Conservation (phyloP, 2,329 filamentous ascomycete genomes). For the Onygenales sp. region DNA sequence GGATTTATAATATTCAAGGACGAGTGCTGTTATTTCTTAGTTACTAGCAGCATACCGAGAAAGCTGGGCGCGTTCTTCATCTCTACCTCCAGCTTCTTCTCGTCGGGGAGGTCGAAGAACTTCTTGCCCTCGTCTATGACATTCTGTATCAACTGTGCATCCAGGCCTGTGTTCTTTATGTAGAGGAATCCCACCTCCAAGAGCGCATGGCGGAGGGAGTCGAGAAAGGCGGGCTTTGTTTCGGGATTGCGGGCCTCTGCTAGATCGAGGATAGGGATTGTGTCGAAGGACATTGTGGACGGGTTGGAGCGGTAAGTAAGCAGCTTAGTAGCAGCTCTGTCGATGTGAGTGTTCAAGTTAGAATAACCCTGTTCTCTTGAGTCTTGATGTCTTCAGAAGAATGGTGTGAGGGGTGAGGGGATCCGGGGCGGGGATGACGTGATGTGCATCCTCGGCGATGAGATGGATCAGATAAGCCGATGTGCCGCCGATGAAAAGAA, state of each 20-base stretch:
- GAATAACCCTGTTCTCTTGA: no score
- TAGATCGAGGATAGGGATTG: slow-evolving; percentile 70
- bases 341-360: neutral
- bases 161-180: slow-evolving; percentile 67
- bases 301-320: neutral
- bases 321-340: neutral
- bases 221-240: slow-evolving; percentile 64
- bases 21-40: neutral
- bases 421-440: no score
- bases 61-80: slow-evolving; percentile 68
- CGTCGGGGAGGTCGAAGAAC: slow-evolving; percentile 67
- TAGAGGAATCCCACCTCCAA: slow-evolving; percentile 86
- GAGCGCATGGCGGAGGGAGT: slow-evolving; percentile 61
- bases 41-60: slow-evolving; percentile 51
- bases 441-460: no score
- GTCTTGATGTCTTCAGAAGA: no score
- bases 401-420: no score
- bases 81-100: slow-evolving; percentile 66
- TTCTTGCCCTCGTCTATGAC: slow-evolving; percentile 59
- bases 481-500: no score
- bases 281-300: slow-evolving; percentile 55
- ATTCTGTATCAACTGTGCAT: slow-evolving; percentile 52
- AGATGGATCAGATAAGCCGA: no score
- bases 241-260: slow-evolving; percentile 52
- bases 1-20: no score